These are phyloP conservation scores for Microbotryum violaceum DNA, from an alignment of 1,284 basidiomycete genomes.

Conservation along the genomic window DNA sequence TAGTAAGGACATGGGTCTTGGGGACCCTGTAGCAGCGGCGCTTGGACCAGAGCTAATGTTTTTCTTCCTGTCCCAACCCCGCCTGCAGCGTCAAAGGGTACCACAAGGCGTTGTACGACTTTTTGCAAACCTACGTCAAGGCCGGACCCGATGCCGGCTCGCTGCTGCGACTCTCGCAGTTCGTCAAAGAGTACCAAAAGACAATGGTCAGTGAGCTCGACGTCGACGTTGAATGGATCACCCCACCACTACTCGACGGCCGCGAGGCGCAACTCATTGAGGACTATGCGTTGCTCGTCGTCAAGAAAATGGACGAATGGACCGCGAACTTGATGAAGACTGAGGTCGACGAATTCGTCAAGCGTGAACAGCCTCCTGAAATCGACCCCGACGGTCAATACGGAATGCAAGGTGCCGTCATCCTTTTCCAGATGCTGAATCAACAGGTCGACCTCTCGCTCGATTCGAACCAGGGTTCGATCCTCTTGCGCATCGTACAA, in stretches of 20 bases:
- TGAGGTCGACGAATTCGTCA: constrained; percentile 76
- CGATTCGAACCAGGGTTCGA: constrained; percentile 90
- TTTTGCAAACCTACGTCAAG: constrained; percentile 62
- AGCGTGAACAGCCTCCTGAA: constrained; percentile 78
- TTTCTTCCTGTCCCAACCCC: not conserved
- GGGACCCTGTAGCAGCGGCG: not conserved
- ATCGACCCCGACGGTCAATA: constrained; percentile 81
- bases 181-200: constrained; percentile 90
- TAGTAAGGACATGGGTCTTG: constrained; percentile 8
- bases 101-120: constrained; percentile 76
- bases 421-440: constrained; percentile 97
- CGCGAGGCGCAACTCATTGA: constrained; percentile 90
- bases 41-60: not conserved
- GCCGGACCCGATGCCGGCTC: constrained; percentile 71
- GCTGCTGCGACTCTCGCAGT: constrained; percentile 77
- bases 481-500: constrained; percentile 80
- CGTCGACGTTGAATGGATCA: constrained; percentile 69
- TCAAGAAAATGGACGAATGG: constrained; percentile 97
- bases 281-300: constrained; percentile 87
- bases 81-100: constrained; percentile 74
- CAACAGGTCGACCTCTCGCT: constrained; percentile 82
- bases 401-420: constrained; percentile 83
- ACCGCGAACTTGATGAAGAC: constrained; percentile 86
- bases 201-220: constrained; percentile 84
- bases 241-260: constrained; percentile 83